Percentiles rank a stretch among this genome's conserved stretches.
Evolutionary conservation across 2,329 filamentous ascomycete species (phyloP).

Genomic region (Fusarium miscanthi): DNA sequence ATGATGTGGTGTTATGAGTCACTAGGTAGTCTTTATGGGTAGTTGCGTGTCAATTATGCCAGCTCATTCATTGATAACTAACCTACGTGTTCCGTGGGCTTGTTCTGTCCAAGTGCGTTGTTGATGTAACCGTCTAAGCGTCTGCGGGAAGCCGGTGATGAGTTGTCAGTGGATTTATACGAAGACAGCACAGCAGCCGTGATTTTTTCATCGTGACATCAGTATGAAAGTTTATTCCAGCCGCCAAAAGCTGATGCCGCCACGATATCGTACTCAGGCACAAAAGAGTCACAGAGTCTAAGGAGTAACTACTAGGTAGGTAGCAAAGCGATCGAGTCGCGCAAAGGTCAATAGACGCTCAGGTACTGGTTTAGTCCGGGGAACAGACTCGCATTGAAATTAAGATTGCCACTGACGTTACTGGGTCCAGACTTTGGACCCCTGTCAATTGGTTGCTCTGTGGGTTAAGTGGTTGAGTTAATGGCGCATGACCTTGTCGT

Average conservation of each 20-base stretch:
- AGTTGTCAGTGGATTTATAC: constrained; percentile 15
- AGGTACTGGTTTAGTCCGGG: constrained; percentile 6
- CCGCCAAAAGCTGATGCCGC: not conserved
- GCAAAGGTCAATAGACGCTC: not conserved
- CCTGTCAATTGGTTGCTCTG: constrained; percentile 2
- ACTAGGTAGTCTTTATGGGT: not conserved
- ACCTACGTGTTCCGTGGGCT: not conserved
- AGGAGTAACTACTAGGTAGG: not conserved
- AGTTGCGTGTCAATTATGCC: not conserved
- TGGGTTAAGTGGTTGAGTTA: constrained; percentile 5
- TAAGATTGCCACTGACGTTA: constrained; percentile 38
- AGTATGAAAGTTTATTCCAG: not conserved
- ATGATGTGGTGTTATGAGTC: not conserved
- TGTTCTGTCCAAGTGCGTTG: not conserved
- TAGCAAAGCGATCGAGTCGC: not conserved
- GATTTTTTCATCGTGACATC: not conserved
- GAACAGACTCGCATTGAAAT: constrained; percentile 23
- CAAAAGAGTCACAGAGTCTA: not conserved
- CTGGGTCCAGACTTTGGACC: constrained; percentile 11
- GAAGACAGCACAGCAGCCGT: not conserved
- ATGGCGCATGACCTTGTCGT: constrained; percentile 31
- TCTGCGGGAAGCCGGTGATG: constrained; percentile 14
- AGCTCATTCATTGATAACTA: not conserved
- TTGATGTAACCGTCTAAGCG: constrained; percentile 1
- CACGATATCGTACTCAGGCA: not conserved